phyloP scores from a whole-genome alignment of 139 green algal genomes.

The Chlorella sp. region DNA sequence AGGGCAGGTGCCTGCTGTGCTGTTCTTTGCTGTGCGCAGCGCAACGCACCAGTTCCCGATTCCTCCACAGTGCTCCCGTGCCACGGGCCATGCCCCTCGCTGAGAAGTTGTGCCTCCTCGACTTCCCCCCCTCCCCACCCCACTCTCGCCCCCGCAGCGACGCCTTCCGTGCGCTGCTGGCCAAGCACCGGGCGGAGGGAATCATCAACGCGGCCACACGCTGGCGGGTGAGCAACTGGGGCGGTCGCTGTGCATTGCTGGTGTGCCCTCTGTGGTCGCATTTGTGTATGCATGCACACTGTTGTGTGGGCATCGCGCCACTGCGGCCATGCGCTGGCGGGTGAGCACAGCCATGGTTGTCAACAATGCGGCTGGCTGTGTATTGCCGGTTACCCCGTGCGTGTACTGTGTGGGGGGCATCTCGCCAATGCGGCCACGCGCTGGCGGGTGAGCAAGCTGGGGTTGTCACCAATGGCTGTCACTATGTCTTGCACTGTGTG shows the following conservation, averaged over 20 bases:
- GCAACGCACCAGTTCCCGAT: no score
- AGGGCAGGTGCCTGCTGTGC: not conserved
- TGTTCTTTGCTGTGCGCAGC: not conserved
- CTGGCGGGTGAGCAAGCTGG: constrained; percentile 48
- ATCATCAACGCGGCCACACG: constrained; percentile 55
- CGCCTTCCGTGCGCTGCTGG: constrained; percentile 80
- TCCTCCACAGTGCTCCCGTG: not conserved
- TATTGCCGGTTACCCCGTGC: no score
- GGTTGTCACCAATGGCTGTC: no score
- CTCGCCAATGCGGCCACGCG: constrained; percentile 53
- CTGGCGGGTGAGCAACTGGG: constrained; percentile 49
- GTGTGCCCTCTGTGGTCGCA: no score
- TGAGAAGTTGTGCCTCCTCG: not conserved
- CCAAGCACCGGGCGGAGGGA: constrained; percentile 57
- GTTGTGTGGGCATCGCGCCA: no score
- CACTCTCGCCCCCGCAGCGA: constrained; percentile 66
- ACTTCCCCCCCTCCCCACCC: not conserved
- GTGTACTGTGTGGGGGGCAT: no score
- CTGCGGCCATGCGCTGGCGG: no score
- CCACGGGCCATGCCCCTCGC: not conserved
- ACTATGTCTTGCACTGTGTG: no score
- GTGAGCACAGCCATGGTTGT: no score
- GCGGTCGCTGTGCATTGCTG: no score
- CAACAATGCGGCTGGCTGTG: no score
- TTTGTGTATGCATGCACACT: no score